phyloP scores from a whole-genome alignment of 805 yeast genomes.

The Komagataella ulmi region DNA sequence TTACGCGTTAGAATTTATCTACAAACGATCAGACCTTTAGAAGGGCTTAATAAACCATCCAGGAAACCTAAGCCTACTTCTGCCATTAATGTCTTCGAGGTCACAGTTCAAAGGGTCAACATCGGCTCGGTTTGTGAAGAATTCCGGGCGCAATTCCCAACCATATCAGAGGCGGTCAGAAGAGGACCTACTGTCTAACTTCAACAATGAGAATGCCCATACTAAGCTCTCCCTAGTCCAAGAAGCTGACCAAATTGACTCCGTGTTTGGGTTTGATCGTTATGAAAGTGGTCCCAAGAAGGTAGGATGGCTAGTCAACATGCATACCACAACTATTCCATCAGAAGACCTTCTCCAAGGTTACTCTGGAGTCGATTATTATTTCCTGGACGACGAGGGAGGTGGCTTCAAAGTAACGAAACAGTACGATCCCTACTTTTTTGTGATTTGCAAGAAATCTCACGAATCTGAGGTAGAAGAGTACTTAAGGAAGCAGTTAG shows the following conservation, averaged over 20 bases:
- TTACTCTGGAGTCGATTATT: constrained; percentile 82
- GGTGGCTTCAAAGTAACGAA: constrained; percentile 85
- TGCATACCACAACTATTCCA: constrained; percentile 76
- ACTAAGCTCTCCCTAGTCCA: constrained; percentile 39
- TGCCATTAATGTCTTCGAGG: neutral
- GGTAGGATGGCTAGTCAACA: constrained; percentile 86
- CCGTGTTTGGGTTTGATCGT: constrained; percentile 80
- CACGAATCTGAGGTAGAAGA: constrained; percentile 76
- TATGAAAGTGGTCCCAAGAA: constrained; percentile 56
- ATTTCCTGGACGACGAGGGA: constrained; percentile 92
- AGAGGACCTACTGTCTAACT: neutral
- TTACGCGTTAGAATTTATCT: neutral
- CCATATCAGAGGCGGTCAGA: neutral
- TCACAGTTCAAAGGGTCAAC: constrained; percentile 9
- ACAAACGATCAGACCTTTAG: neutral
- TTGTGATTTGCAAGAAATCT: constrained; percentile 49
- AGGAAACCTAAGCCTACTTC: neutral
- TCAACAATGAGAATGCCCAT: constrained; percentile 8
- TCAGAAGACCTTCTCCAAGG: constrained; percentile 51
- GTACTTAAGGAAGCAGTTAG: constrained; percentile 54
- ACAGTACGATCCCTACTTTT: constrained; percentile 79
- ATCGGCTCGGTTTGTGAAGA: constrained; percentile 15
- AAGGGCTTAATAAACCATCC: neutral
- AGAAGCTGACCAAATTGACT: constrained; percentile 57
- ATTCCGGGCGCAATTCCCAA: constrained; percentile 1